phyloP scores from a whole-genome alignment of 140 eudicot genomes.

The Erigeron philadelphicus region DNA sequence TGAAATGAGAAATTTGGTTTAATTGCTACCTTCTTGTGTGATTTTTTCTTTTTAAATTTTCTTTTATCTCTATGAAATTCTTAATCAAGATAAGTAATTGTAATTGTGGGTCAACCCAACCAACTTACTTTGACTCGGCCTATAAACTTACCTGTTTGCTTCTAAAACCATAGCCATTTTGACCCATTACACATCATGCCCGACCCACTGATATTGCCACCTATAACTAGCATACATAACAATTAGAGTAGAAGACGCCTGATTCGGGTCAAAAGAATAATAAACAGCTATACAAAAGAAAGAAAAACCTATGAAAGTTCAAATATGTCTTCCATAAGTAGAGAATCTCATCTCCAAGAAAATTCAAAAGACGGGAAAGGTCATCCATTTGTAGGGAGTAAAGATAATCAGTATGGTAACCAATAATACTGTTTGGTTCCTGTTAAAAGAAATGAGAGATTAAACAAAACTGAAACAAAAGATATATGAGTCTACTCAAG shows the following conservation, averaged over 20 bases:
- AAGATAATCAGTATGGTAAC: conserved; percentile 41
- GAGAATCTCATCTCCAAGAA: conserved; percentile 56
- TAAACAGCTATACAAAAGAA: background rate
- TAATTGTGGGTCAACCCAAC: background rate
- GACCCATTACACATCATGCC: background rate
- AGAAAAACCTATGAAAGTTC: conserved; percentile 72
- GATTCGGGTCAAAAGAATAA: background rate
- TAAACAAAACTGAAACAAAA: background rate
- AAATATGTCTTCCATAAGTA: conserved; percentile 73
- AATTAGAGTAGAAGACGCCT: background rate
- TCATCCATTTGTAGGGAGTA: conserved; percentile 48
- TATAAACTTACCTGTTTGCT: background rate
- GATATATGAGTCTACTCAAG: background rate
- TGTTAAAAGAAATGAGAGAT: conserved; percentile 28
- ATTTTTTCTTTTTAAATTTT: background rate
- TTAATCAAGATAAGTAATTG: background rate
- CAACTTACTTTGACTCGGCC: background rate
- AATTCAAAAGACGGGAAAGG: conserved; percentile 46
- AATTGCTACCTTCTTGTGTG: background rate
- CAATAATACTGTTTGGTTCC: conserved; percentile 43
- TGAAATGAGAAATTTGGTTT: too few species aligned
- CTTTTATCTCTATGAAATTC: background rate
- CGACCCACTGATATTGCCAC: background rate
- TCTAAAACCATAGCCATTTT: background rate
- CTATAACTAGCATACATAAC: background rate